Conservation (phyloP, 257 asterid species). For the Ehretia macrophylla region DNA sequence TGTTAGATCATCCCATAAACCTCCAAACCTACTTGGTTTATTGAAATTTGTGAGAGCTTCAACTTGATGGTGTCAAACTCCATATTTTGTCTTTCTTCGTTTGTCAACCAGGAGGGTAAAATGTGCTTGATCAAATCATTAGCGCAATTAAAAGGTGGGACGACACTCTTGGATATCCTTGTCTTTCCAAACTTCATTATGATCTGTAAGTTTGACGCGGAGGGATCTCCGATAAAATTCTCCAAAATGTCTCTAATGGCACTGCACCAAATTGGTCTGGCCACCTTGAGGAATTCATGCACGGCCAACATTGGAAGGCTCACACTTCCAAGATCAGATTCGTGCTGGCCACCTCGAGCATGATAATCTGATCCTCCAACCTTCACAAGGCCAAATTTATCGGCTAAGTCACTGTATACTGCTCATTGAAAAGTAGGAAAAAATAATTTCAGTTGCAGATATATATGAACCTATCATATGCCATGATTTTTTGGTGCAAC, state of each 20-base stretch:
- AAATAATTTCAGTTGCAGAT: neutral
- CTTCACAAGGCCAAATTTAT: constrained; percentile 64
- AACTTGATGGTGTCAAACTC: constrained; percentile 53
- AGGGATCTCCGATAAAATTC: constrained; percentile 56
- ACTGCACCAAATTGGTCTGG: constrained; percentile 80
- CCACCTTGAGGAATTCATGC: constrained; percentile 75
- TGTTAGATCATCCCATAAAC: constrained; percentile 4
- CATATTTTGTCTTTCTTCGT: constrained; percentile 52
- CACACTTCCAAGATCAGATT: constrained; percentile 83
- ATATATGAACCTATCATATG: neutral
- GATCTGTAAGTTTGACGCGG: constrained; percentile 46
- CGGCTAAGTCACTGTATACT: constrained; percentile 86
- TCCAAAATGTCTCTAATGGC: constrained; percentile 60
- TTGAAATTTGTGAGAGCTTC: constrained; percentile 36
- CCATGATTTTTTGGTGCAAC: too few relatives aligned
- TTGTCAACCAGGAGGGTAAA: constrained; percentile 55
- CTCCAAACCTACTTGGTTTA: constrained; percentile 13
- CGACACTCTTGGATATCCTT: constrained; percentile 23
- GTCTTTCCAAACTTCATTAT: constrained; percentile 49
- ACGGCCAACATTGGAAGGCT: constrained; percentile 55
- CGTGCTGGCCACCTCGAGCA: constrained; percentile 80
- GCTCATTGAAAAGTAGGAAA: constrained; percentile 16
- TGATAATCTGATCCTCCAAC: constrained; percentile 98
- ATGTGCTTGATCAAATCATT: constrained; percentile 58
- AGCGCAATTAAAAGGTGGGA: constrained; percentile 19